Percentiles rank a stretch among this genome's conserved stretches.
Evolutionary conservation across 139 green algal genomes (phyloP).

Genomic region (Mesotaenium endlicherianum): DNA sequence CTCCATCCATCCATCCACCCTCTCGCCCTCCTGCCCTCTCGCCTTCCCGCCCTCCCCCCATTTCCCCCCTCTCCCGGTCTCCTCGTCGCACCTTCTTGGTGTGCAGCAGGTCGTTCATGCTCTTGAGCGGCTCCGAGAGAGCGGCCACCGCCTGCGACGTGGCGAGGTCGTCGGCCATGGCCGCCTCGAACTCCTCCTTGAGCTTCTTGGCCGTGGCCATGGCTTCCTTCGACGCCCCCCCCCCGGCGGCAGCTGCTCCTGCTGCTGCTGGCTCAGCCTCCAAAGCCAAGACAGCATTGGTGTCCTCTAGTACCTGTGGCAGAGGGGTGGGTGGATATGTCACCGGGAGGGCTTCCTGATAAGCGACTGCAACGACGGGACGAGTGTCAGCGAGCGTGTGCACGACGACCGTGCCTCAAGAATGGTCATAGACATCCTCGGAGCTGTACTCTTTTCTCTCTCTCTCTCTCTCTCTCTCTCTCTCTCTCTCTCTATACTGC

Average conservation of each 20-base stretch:
- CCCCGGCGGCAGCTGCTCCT: not conserved
- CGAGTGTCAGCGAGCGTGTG: no score
- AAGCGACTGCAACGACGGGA: no score
- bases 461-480: no score
- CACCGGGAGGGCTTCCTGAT: no score
- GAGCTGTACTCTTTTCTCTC: no score
- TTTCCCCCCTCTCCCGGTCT: not conserved
- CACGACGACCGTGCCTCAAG: no score
- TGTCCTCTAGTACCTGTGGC: constrained; percentile 7
- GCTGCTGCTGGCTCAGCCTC: not conserved
- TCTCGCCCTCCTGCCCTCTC: no score
- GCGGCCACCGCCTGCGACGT: constrained; percentile 71
- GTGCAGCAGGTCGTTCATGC: constrained; percentile 77
- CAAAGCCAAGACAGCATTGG: not conserved
- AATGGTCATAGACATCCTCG: no score
- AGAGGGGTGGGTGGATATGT: no score
- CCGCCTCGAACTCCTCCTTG: constrained; percentile 2
- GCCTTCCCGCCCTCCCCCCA: not conserved
- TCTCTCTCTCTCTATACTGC: no score
- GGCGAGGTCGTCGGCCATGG: constrained; percentile 87
- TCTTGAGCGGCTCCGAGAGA: constrained; percentile 77
- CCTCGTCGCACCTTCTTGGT: constrained; percentile 65
- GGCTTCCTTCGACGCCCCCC: constrained; percentile 4
- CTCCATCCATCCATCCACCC: not conserved
- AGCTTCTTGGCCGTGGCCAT: not conserved